Percentiles rank a stretch among this genome's conserved stretches.
Evolutionary conservation across 2,329 filamentous ascomycete species (phyloP).

Genomic region (Aspergillus jensenii): DNA sequence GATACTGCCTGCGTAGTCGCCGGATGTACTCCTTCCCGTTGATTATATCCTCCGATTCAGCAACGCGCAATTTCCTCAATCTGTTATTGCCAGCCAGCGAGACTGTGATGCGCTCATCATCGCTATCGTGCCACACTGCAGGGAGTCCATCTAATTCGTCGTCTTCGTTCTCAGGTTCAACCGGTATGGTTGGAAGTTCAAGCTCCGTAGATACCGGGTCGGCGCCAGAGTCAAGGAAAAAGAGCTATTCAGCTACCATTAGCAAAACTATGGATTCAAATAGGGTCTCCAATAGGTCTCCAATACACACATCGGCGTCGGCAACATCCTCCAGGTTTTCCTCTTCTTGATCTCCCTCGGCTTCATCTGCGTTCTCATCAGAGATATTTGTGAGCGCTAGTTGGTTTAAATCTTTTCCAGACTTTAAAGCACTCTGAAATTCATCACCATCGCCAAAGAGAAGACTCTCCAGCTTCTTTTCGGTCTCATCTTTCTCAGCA

Average conservation of each 20-base stretch:
- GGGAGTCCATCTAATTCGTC: slow-evolving; percentile 27
- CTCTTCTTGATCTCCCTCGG: slow-evolving; percentile 39
- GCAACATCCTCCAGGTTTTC: slow-evolving; percentile 63
- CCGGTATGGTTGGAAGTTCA: slow-evolving; percentile 38
- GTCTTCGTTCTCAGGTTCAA: slow-evolving; percentile 38
- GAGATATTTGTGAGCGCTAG: slow-evolving; percentile 37
- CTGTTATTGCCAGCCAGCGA: slow-evolving; percentile 75
- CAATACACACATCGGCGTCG: slow-evolving; percentile 66
- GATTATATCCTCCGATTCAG: slow-evolving; percentile 81
- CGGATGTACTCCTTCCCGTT: slow-evolving; percentile 81
- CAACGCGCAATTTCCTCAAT: slow-evolving; percentile 77
- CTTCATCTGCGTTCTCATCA: slow-evolving; percentile 27
- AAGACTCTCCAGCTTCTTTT: slow-evolving; percentile 81
- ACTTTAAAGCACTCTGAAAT: slow-evolving; percentile 73
- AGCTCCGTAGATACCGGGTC: slow-evolving; percentile 37
- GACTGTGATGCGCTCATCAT: slow-evolving; percentile 83
- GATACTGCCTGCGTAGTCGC: slow-evolving; percentile 75
- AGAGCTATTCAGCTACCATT: slow-evolving; percentile 54
- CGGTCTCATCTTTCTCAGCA: slow-evolving; percentile 73
- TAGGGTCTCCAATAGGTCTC: neutral
- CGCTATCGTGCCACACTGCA: slow-evolving; percentile 82
- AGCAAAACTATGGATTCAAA: neutral
- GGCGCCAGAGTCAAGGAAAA: slow-evolving; percentile 74
- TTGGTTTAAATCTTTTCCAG: slow-evolving; percentile 48
- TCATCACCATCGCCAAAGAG: slow-evolving; percentile 85